Evolutionary conservation across 2,329 filamentous ascomycete species (phyloP), one percentile per base, ranked within the genome.

Genomic region (Aspergillus ochraceoroseus): DNA sequence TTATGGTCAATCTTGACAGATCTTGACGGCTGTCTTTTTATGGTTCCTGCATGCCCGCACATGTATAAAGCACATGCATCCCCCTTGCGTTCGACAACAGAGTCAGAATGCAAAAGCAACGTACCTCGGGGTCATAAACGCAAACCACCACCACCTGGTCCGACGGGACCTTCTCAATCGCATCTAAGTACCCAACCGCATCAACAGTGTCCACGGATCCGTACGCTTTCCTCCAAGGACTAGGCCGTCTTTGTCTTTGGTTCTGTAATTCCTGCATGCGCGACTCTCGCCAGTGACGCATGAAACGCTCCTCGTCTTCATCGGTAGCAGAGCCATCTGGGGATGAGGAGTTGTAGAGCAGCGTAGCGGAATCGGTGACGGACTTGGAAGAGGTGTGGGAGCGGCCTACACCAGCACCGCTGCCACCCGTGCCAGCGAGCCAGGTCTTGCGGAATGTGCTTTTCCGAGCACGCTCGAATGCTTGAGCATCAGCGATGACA

Each of bases 181-280:
- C 89, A 64, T 96, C 89, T n/a, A 98, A 76, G 57, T 94, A 98
- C 12, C 89, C 92, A 49, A 84, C 72, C 5, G 87, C 90, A 70
- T 96, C 89, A 1, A 96, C 92, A 44, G 80, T 76, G 47, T 89
- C 83, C 48, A 96, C 70, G 8, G 76, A 77, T 14, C 92, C 92
- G 61, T 85, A 96, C 43, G 83, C 73, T 50, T 85, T 74, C 49
- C 84, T 77, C 54, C 83, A 88, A 1, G 87, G 87, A 62, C 83
- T 90, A 37, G 79, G 83, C 56, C 82, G 79, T 56, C 84, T 73
- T 47, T 74, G 84, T 47, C 75, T 75, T 33, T 80, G 72, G 52
- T 53, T 70, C 70, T 73, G 87, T 77, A 96, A 73, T 70, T 96
- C 87, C 46, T 79, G 75, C 59, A 90, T 71, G 43, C 92, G 75